Conservation (phyloP, 2,329 filamentous ascomycete genomes). For the Talaromyces sp. region DNA sequence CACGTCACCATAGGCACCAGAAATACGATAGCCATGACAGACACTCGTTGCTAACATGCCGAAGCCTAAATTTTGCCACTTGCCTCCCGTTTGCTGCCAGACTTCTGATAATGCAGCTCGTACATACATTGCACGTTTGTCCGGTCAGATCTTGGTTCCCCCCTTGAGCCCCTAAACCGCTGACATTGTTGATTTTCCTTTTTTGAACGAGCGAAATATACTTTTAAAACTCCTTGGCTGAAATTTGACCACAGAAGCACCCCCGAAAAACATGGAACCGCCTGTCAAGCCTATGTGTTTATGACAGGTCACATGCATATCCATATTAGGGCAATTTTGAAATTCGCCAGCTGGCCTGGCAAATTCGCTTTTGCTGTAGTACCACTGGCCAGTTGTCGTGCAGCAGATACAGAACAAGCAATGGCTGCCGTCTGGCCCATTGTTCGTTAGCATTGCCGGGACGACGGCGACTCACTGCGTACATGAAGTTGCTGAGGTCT, state of each 20-base stretch:
- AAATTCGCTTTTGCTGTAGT: neutral
- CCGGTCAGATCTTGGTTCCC: neutral
- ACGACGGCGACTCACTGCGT: neutral
- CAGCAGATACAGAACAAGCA: neutral
- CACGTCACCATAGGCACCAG: neutral
- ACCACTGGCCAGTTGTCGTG: neutral
- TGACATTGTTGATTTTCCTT: neutral
- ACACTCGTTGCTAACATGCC: neutral
- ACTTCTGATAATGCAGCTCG: neutral
- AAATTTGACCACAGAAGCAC: neutral
- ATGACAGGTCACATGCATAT: conserved; percentile 10
- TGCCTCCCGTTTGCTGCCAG: neutral
- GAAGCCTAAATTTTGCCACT: conserved; percentile 4
- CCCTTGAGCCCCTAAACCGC: conserved; percentile 5
- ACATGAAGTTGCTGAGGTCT: neutral
- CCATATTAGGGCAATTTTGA: neutral
- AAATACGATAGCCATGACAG: neutral
- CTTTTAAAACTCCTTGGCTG: neutral
- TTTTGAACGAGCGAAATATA: neutral
- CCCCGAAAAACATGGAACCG: neutral
- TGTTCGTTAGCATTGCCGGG: neutral
- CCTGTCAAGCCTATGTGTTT: neutral
- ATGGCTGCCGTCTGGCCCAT: neutral
- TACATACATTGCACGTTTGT: neutral
- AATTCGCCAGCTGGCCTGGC: neutral